These are phyloP conservation scores for Arthrocladium fulminans DNA, from an alignment of 2,329 filamentous ascomycete genomes.

Conservation along the genomic window DNA sequence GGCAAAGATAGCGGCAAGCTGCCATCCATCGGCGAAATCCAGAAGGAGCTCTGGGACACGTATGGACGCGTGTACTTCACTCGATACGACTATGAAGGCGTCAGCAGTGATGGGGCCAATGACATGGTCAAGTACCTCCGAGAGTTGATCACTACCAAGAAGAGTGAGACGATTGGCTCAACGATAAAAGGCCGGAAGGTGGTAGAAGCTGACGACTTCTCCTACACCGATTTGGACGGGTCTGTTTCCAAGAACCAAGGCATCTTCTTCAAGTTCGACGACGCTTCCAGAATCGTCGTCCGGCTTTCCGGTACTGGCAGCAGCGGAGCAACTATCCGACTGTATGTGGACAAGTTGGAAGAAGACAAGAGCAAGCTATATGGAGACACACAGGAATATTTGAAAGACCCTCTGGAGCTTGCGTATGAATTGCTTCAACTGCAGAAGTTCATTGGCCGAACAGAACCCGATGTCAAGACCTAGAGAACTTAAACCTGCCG, in stretches of 20 bases:
- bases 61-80: conserved; percentile 99
- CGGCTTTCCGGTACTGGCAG: conserved; percentile 91
- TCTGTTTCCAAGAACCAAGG: conserved; percentile 94
- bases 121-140: conserved; percentile 78
- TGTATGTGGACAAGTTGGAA: conserved; percentile 96
- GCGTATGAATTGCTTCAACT: conserved; percentile 81
- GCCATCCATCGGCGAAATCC: conserved; percentile 90
- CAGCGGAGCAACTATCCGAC: conserved; percentile 87
- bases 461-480: conserved; percentile 94
- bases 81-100: conserved; percentile 95
- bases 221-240: conserved; percentile 96
- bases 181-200: conserved; percentile 76
- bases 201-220: conserved; percentile 86
- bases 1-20: conserved; percentile 58
- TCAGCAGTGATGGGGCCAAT: conserved; percentile 81
- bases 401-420: conserved; percentile 80
- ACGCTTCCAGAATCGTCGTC: conserved; percentile 89
- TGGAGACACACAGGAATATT: conserved; percentile 82
- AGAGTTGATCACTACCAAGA: conserved; percentile 62
- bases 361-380: conserved; percentile 67
- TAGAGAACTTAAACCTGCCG: conserved; percentile 40
- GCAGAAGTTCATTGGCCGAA: conserved; percentile 84
- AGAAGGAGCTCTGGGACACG: conserved; percentile 91
- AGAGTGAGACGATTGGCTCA: conserved; percentile 71
- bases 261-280: conserved; percentile 86